Conservation (phyloP, 441 rosid genomes). For the Theobroma grandiflorum region DNA sequence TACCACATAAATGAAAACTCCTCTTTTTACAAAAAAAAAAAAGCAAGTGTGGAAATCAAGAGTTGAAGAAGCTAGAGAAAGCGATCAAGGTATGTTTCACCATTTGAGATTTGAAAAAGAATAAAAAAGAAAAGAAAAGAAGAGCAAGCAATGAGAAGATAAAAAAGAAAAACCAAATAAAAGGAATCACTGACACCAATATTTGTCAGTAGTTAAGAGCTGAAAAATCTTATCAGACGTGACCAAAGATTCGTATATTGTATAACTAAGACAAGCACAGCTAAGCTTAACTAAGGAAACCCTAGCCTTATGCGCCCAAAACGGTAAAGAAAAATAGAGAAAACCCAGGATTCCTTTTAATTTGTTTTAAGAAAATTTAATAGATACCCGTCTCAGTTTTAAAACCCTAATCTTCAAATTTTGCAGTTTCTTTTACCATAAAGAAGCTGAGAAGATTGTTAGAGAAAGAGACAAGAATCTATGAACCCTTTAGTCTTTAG, state of each 20-base stretch:
- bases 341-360: background rate
- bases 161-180: background rate
- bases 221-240: constrained; percentile 47
- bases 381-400: background rate
- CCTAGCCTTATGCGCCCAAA: constrained; percentile 32
- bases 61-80: background rate
- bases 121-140: background rate
- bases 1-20: background rate
- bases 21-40: background rate
- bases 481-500: background rate
- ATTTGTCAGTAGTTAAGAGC: constrained; percentile 32
- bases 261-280: constrained; percentile 25
- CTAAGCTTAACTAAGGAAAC: constrained; percentile 27
- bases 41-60: background rate
- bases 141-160: constrained; percentile 12
- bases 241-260: constrained; percentile 44
- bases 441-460: background rate
- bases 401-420: background rate
- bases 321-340: background rate
- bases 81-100: background rate
- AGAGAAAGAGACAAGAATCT: background rate
- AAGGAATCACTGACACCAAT: constrained; percentile 24
- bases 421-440: background rate
- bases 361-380: background rate
- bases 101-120: background rate